Conservation (phyloP, 495 filamentous ascomycete genomes). For the Aspergillus panamensis region DNA sequence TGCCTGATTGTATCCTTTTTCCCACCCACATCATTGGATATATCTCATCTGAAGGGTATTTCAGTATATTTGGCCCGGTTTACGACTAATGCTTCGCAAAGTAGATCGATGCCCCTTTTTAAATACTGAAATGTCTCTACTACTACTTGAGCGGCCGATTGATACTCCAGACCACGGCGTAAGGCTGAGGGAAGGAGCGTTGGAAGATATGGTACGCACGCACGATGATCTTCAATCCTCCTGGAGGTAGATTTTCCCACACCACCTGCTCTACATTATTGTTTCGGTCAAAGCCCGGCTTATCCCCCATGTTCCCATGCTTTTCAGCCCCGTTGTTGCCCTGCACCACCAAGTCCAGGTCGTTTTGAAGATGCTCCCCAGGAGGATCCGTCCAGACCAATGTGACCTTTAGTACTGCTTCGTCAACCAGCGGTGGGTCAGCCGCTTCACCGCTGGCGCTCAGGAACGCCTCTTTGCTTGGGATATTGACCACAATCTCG, state of each 20-base stretch:
- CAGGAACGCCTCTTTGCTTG: background rate
- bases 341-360: conserved; percentile 8
- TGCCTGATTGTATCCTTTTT: too few relatives aligned
- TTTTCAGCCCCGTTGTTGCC: background rate
- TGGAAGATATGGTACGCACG: conserved; percentile 1
- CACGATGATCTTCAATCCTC: background rate
- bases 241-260: conserved; percentile 1
- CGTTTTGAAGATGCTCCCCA: conserved; percentile 12
- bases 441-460: background rate
- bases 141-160: background rate
- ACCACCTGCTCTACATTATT: conserved; percentile 17
- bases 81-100: too few relatives aligned
- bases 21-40: too few relatives aligned
- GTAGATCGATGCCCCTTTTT: too few relatives aligned
- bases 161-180: conserved; percentile 2
- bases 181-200: background rate
- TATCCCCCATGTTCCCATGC: conserved; percentile 12
- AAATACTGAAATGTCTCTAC: too few relatives aligned
- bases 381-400: conserved; percentile 11
- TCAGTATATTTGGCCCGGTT: too few relatives aligned
- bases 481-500: conserved; percentile 3
- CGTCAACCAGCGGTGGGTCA: background rate
- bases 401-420: conserved; percentile 11
- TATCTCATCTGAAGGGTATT: too few relatives aligned
- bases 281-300: conserved; percentile 7